These are phyloP conservation scores for Leccinellum luteum DNA, from an alignment of 768 basidiomycete genomes.

Conservation along the genomic window DNA sequence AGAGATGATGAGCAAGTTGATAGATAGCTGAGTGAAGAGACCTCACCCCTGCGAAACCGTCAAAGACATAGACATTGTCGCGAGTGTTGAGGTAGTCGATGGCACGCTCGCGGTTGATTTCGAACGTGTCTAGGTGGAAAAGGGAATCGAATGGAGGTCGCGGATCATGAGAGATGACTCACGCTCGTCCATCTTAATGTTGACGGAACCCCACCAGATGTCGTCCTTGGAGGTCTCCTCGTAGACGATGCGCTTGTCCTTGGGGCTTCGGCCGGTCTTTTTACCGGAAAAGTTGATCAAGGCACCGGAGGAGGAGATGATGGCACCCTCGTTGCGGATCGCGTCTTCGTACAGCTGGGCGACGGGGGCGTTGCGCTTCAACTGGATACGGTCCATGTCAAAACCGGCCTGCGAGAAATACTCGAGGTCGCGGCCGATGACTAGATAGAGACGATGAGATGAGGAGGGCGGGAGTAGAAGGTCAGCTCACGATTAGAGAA, in stretches of 20 bases:
- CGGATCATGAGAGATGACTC: conserved; percentile 29
- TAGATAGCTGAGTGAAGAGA: neutral
- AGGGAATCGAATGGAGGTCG: neutral
- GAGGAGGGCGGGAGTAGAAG: neutral
- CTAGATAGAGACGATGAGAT: conserved; percentile 38
- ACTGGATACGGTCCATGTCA: conserved; percentile 95
- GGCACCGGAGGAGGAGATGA: conserved; percentile 93
- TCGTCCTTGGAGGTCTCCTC: conserved; percentile 96
- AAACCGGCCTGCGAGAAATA: conserved; percentile 99
- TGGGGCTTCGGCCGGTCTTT: conserved; percentile 97
- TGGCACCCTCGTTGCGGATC: conserved; percentile 96
- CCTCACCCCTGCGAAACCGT: conserved; percentile 86
- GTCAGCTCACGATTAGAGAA: conserved; percentile 52
- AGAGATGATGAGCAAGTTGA: neutral
- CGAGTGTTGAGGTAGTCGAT: conserved; percentile 99
- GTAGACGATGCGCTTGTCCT: conserved; percentile 99
- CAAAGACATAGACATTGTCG: conserved; percentile 97
- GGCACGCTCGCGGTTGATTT: conserved; percentile 97
- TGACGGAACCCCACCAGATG: conserved; percentile 99
- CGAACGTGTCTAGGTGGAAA: conserved; percentile 79
- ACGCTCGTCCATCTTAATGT: conserved; percentile 99
- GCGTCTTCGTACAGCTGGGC: conserved; percentile 97
- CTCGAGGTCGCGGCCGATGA: conserved; percentile 90
- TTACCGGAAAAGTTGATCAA: conserved; percentile 99
- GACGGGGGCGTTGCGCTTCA: conserved; percentile 90